Evolutionary conservation across 768 basidiomycete species (phyloP).

Genomic region (Pisolithus tinctorius): DNA sequence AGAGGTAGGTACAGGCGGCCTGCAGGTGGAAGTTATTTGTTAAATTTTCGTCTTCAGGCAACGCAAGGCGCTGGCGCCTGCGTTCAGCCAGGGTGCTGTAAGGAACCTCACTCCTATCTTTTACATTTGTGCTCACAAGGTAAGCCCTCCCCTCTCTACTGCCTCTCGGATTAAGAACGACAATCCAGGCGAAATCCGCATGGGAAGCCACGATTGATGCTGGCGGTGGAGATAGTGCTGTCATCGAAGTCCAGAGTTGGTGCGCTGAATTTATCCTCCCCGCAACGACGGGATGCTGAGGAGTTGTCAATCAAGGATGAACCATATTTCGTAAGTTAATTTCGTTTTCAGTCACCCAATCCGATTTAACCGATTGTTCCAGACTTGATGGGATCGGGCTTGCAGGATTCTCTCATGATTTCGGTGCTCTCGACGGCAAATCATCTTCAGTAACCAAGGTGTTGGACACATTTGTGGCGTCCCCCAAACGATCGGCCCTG

Average conservation of each 20-base stretch:
- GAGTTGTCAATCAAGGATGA: conserved; percentile 22
- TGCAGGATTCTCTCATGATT: conserved; percentile 27
- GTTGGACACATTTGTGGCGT: conserved; percentile 30
- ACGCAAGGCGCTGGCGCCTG: conserved; percentile 21
- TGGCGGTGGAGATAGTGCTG: conserved; percentile 7
- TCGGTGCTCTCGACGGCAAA: conserved; percentile 5
- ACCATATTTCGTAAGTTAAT: conserved; percentile 26
- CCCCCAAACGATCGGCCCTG: conserved; percentile 13
- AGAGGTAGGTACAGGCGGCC: neutral
- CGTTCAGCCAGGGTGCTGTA: conserved; percentile 19
- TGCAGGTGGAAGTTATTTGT: neutral
- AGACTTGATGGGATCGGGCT: conserved; percentile 55
- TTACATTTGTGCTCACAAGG: conserved; percentile 24
- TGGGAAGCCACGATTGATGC: conserved; percentile 4
- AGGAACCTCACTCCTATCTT: conserved; percentile 18
- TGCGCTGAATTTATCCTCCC: neutral
- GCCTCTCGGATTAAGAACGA: neutral
- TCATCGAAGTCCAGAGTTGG: conserved; percentile 36
- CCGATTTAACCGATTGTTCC: neutral
- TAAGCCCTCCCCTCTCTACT: neutral
- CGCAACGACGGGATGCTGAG: neutral
- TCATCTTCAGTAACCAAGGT: conserved; percentile 33
- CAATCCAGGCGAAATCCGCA: conserved; percentile 19
- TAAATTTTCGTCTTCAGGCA: conserved; percentile 8
- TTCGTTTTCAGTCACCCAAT: neutral